Percentiles rank a stretch among this genome's conserved stretches.
Evolutionary conservation across 352 stramenopile genomes (phyloP).

Genomic region (Plasmopara viticola): DNA sequence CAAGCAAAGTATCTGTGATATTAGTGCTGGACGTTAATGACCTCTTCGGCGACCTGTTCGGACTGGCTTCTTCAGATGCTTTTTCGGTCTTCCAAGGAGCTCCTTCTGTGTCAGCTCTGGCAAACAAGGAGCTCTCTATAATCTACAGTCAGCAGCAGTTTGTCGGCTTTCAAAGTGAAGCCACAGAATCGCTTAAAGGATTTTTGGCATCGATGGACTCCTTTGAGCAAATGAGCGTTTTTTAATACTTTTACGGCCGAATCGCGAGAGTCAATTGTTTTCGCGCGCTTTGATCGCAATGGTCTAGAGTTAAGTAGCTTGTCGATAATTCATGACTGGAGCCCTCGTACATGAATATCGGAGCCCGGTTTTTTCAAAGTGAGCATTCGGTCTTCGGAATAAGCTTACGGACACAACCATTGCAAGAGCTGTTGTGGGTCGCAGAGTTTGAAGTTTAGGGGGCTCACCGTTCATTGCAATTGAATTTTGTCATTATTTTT

Average conservation of each 20-base stretch:
- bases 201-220: not conserved
- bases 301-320: not conserved
- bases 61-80: not conserved
- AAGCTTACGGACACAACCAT: too few relatives aligned
- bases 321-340: not conserved
- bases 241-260: not conserved
- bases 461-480: not conserved
- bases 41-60: constrained; percentile 1
- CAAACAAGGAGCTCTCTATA: constrained; percentile 1
- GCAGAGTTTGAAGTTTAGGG: constrained; percentile 6
- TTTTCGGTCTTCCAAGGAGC: not conserved
- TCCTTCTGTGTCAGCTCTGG: not conserved
- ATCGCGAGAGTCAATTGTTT: not conserved
- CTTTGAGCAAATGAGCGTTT: not conserved
- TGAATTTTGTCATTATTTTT: too few relatives aligned
- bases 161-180: not conserved
- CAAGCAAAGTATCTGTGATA: not conserved
- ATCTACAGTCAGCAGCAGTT: constrained; percentile 2
- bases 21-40: constrained; percentile 1
- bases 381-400: not conserved
- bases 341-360: not conserved
- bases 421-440: constrained; percentile 10
- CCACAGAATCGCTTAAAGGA: not conserved
- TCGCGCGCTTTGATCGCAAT: not conserved
- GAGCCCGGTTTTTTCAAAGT: not conserved